Evolutionary conservation across 2,329 filamentous ascomycete species (phyloP), one percentile per base, ranked within the genome.

Genomic region (Colletotrichum lentis): DNA sequence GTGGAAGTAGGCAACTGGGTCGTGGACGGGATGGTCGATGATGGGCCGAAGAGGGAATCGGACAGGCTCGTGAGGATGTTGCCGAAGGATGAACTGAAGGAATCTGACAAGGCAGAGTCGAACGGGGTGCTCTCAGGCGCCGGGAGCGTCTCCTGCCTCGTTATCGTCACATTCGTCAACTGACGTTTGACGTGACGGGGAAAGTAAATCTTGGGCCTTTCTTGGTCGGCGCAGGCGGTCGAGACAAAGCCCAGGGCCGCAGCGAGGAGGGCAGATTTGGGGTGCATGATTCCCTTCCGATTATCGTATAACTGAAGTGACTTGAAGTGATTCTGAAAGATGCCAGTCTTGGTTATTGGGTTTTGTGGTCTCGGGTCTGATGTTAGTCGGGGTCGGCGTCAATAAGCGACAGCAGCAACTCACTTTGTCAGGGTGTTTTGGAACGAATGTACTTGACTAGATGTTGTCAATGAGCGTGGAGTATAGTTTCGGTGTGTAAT

Each of bases 401-500:
- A 59, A 72, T 74, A 70, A 39, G 54, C 24, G 44, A n/a, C 20
- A 31, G 31, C 46, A 41, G 31, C 20, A 31, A 71, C 70, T 65
- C 59, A 71, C 62, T 62, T 54, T 64, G 84, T 85, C 83, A 85
- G 83, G 79, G 76, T 74, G 72, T 74, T 74, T 76, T 78, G 73
- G 73, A 87, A 85, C 81, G 86, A 88, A 80, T 85, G 85, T 85
- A 86, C 81, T 85, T 86, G 85, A 87, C 84, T 81, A 77, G 76
- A 73, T 35, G 76, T 72, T 80, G 80, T 83, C 82, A 86, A 86
- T 75, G 83, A 86, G 79, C 76, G 84, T 83, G 44, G 43, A 7
- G 73, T 70, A 75, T 76, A 58, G 24, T 10, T 53, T 69, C 37
- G 16, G 35, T 53, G 14, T 66, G 44, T 62, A 71, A 71, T 70